These are phyloP conservation scores for Glycyrrhiza uralensis DNA, from an alignment of 306 rosid species.

Conservation along the genomic window DNA sequence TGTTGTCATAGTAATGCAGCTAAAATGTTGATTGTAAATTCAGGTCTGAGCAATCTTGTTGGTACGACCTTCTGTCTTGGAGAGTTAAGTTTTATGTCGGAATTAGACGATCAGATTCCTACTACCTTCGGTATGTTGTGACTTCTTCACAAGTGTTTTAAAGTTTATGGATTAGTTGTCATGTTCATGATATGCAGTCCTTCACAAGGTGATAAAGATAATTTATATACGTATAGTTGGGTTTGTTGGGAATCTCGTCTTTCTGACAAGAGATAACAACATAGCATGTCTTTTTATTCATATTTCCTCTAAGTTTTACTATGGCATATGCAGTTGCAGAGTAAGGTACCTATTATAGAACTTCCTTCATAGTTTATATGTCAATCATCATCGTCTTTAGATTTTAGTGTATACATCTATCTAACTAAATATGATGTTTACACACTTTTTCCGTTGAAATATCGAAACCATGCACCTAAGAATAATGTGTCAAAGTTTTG, in stretches of 20 bases:
- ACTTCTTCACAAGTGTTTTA: neutral
- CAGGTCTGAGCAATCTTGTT: constrained; percentile 46
- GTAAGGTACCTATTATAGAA: no score
- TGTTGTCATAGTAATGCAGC: neutral
- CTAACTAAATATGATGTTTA: neutral
- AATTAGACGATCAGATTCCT: constrained; percentile 61
- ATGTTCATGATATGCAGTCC: neutral
- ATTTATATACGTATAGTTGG: neutral
- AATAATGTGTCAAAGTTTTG: neutral
- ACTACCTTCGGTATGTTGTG: constrained; percentile 57
- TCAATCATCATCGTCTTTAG: neutral
- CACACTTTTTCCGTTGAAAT: neutral
- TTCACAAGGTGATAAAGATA: neutral
- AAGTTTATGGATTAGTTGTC: neutral
- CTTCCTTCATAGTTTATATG: neutral
- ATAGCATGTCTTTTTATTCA: neutral
- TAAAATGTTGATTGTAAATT: neutral
- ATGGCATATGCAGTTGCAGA: no score
- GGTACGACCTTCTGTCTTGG: constrained; percentile 23
- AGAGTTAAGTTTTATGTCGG: constrained; percentile 66
- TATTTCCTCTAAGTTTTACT: neutral
- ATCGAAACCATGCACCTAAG: neutral
- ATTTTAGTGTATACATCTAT: neutral
- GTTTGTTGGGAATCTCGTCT: neutral
- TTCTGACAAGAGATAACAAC: neutral